Percentiles rank a stretch among this genome's conserved stretches.
Evolutionary conservation across 768 basidiomycete genomes (phyloP).

Genomic region (Trametes coccinea): DNA sequence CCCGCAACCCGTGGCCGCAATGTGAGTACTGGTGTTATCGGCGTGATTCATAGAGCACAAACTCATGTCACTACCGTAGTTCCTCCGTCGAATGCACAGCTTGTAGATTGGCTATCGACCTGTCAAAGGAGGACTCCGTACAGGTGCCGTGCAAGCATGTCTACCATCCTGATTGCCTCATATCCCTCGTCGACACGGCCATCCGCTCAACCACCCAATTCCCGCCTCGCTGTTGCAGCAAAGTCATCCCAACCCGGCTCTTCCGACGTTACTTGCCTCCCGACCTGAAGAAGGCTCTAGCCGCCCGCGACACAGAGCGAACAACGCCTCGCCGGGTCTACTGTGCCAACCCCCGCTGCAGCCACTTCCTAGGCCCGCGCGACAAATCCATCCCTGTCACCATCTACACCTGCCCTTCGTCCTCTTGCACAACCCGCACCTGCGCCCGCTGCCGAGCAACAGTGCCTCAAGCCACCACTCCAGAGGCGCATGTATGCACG

Average conservation of each 20-base stretch:
- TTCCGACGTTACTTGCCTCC: conserved; percentile 22
- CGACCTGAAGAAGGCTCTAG: conserved; percentile 14
- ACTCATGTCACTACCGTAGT: background rate
- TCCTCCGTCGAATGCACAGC: conserved; percentile 21
- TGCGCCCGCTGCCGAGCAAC: conserved; percentile 24
- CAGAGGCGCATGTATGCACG: conserved; percentile 19
- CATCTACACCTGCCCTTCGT: conserved; percentile 18
- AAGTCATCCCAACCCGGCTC: conserved; percentile 18
- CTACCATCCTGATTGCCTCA: conserved; percentile 29
- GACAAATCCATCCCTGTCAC: conserved; percentile 12
- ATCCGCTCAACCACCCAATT: conserved; percentile 28
- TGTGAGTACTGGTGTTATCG: no score
- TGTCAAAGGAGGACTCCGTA: conserved; percentile 1
- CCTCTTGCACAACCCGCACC: conserved; percentile 22
- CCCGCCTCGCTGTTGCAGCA: conserved; percentile 35
- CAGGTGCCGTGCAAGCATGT: conserved; percentile 28
- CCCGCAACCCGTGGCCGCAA: no score
- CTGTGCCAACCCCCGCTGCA: conserved; percentile 30
- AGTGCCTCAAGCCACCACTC: conserved; percentile 5
- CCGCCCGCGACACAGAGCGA: conserved; percentile 26
- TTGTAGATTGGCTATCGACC: conserved; percentile 14
- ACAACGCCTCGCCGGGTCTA: conserved; percentile 30
- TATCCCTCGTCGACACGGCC: conserved; percentile 26
- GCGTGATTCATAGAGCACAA: no score
- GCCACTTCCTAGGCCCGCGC: conserved; percentile 30